Base-by-base conservation (phyloP, 352 stramenopile genomes). In the Globisporangium radiosum region DNA sequence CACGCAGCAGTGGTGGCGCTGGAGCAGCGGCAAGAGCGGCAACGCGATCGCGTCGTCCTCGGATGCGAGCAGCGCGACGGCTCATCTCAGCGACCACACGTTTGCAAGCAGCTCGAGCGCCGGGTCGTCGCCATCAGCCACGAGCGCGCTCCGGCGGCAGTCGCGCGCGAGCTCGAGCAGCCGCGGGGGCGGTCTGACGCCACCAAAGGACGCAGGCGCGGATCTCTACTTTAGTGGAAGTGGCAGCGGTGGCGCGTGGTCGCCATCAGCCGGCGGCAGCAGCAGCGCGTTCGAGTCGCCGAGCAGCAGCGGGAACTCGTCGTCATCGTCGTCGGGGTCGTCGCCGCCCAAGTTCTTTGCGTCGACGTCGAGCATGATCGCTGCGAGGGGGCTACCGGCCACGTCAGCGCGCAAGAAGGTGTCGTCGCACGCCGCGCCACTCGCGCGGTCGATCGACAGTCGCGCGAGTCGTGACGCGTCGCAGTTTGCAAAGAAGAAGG, bases 1-100 rank as follows among this genome's bases (percentile, higher is more conserved):
- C 7, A 59, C 60, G 19, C 47, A 45, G 45, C 62, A 73, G 17
- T 91, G 81, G 83, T 91, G 79, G 83, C 77, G 78, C 56, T 93
- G 81, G 81, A 88, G 71, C 2, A 78, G 87, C 51, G 83, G 81
- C 57, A 85, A 82, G 61, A 91, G 78, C 56, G 81, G 81, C 57
- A 13, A 8, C 7, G 82, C 63, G 44, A 70, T 85, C 52, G 78
- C 75, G 53, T 87, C 76, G 3, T 87, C 77, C 4, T 85, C 77
- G 13, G 64, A 75, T 42, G 40, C 52, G 52, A n/a, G 10, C 13
- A 13, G 14, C 33, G n/a, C 39, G 4, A 36, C 45, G 15, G 25
- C 37, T 57, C n/a, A 39, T 37, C 36, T 39, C 45, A 52, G 44
- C 45, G 60, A 58, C 42, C 38, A 68, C 54, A 39, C 47, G 15